Base-by-base conservation (phyloP, 306 rosid genomes). In the Fragaria vesca region DNA sequence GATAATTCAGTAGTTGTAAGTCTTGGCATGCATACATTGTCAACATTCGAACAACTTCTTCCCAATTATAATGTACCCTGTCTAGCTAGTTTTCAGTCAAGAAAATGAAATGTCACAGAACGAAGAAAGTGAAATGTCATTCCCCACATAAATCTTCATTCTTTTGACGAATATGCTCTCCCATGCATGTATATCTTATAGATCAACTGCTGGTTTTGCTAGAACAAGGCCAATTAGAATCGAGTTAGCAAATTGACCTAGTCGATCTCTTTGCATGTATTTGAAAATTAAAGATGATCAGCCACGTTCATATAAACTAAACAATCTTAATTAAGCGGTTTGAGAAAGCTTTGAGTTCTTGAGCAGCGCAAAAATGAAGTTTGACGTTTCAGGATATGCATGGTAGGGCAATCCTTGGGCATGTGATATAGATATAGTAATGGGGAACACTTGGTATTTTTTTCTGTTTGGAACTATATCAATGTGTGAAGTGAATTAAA, bases 321-420 rank as follows among this genome's bases (percentile, higher is more conserved):
- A 34, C 24, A 20, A 47, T 8, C 7, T 48, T 13, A 60, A 45
- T 46, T 9, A 48, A 52, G 55, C 72, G 21, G 66, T 77, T 80
- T 73, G 50, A 26, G 18, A 32, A 80, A 73, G 48, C 54, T 74
- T 63, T 40, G 20, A 66, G 54, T 83, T 84, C 72, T 90, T 87
- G 93, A 84, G 97, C 93, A 80, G 89, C 83, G 91, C 84, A 40
- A 40, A 40, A 40, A 81, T 60, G 48, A 26, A 55, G 78, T 54
- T 46, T 9, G 67, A 61, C 15, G 10, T 30, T 55, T 18, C 66
- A 70, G 60, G 55, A 40, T 48, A 48, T 46, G 12, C 24, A 71
- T 42, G 65, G 78, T 76, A 83, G 82, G 85, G 79, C 47, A 75
- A 52, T 74, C 60, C 10, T 24, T 71, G 76, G 83, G 78, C 76